Evolutionary conservation across 768 basidiomycete species (phyloP).

Genomic region (Leccinellum albellum): DNA sequence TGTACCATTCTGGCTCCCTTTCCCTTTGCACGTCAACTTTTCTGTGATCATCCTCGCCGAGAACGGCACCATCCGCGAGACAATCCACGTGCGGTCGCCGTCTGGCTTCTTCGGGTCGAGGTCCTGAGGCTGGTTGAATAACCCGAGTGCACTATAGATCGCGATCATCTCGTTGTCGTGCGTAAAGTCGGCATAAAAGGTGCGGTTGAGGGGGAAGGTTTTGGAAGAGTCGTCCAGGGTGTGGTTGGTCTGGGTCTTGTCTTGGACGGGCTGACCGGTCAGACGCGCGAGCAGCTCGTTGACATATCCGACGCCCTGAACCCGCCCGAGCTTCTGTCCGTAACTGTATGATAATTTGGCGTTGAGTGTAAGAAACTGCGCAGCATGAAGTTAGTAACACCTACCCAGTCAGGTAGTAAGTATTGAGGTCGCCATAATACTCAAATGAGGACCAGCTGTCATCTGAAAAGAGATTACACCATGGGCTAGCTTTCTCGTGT

Average conservation of each 20-base stretch:
- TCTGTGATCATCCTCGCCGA: constrained; percentile 69
- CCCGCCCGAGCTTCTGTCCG: constrained; percentile 60
- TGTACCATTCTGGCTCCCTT: neutral
- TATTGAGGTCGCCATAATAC: constrained; percentile 64
- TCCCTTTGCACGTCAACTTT: constrained; percentile 23
- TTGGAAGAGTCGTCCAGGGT: neutral
- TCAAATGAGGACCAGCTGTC: constrained; percentile 54
- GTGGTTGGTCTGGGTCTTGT: constrained; percentile 71
- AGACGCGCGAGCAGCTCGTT: constrained; percentile 48
- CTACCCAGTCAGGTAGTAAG: constrained; percentile 70
- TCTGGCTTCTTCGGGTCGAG: neutral
- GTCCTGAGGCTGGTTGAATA: neutral
- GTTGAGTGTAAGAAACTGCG: neutral
- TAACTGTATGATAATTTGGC: constrained; percentile 38
- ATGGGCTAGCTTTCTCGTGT: constrained; percentile 47
- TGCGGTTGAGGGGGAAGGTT: neutral
- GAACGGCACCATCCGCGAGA: constrained; percentile 59
- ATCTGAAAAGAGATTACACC: constrained; percentile 60
- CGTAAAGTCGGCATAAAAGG: neutral
- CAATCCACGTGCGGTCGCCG: neutral
- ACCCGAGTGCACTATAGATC: neutral
- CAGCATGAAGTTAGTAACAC: neutral
- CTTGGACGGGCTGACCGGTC: constrained; percentile 49
- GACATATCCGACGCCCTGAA: constrained; percentile 81
- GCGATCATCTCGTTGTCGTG: neutral